Evolutionary conservation across 768 basidiomycete genomes (phyloP).

Genomic region (Steccherinum ochraceum): DNA sequence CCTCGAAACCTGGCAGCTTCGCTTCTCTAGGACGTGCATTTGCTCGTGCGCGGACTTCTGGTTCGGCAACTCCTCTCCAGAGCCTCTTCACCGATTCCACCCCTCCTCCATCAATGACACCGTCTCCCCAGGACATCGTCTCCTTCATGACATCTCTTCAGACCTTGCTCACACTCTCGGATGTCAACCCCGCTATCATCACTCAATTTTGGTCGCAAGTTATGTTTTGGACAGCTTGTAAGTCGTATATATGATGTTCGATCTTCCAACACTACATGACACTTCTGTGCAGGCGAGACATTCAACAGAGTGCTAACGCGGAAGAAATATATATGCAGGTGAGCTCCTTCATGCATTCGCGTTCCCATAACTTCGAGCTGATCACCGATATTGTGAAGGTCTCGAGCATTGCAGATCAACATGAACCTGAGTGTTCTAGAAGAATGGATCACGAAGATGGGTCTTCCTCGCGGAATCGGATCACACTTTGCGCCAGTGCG

Average conservation of each 20-base stretch:
- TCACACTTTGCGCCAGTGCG: conserved; percentile 79
- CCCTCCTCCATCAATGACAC: conserved; percentile 32
- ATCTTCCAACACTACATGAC: no score
- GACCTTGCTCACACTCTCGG: conserved; percentile 74
- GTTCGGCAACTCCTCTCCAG: conserved; percentile 41
- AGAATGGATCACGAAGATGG: conserved; percentile 85
- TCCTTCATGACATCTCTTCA: conserved; percentile 83
- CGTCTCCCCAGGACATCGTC: conserved; percentile 49
- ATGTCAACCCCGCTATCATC: conserved; percentile 83
- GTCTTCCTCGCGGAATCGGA: conserved; percentile 71
- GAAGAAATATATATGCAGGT: conserved; percentile 93
- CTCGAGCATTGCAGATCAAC: conserved; percentile 82
- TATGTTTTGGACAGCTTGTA: conserved; percentile 97
- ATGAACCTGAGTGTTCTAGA: conserved; percentile 83
- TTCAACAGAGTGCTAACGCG: conserved; percentile 85
- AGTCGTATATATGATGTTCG: conserved; percentile 35
- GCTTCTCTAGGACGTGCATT: conserved; percentile 67
- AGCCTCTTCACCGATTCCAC: conserved; percentile 36
- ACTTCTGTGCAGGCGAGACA: conserved; percentile 53
- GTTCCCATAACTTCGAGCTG: neutral
- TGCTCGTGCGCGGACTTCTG: conserved; percentile 40
- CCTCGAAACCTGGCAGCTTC: conserved; percentile 41
- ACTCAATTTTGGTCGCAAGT: conserved; percentile 95
- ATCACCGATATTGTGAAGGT: conserved; percentile 34
- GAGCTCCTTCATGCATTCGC: conserved; percentile 15